Evolutionary conservation across 2,329 filamentous ascomycete species (phyloP).

Genomic region (Neofusicoccum parvum): DNA sequence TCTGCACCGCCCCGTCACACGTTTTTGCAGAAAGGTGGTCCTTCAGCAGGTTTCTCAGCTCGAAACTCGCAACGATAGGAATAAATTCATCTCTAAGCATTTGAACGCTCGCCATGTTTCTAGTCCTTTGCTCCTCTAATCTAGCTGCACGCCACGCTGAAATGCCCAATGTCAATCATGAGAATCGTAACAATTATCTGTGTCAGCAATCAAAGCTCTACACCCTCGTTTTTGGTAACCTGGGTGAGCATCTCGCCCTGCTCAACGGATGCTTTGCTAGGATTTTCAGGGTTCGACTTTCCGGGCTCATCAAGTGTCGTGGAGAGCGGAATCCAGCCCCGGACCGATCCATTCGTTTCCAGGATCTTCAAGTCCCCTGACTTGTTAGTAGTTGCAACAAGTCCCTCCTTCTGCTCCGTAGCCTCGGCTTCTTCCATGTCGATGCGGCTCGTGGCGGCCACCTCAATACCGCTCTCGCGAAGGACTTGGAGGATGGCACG

Average conservation of each 20-base stretch:
- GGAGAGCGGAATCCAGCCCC: constrained; percentile 39
- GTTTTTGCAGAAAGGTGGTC: too few relatives aligned
- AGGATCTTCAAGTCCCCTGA: constrained; percentile 38
- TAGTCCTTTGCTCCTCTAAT: not conserved
- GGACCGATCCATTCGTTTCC: constrained; percentile 31
- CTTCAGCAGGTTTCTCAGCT: too few relatives aligned
- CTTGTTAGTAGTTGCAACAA: constrained; percentile 20
- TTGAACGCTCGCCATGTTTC: too few relatives aligned
- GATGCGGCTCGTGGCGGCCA: constrained; percentile 42
- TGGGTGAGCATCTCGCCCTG: constrained; percentile 38
- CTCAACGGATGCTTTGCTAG: constrained; percentile 31
- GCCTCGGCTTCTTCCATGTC: constrained; percentile 40
- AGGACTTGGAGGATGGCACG: constrained; percentile 77
- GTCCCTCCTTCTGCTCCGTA: constrained; percentile 23
- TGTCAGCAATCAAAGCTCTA: not conserved
- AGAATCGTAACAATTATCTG: not conserved
- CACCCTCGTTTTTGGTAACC: constrained; percentile 23
- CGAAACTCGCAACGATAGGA: too few relatives aligned
- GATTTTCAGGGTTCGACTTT: constrained; percentile 5
- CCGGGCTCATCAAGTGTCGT: constrained; percentile 21
- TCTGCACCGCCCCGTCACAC: too few relatives aligned
- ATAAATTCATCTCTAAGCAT: too few relatives aligned
- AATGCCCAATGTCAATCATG: not conserved
- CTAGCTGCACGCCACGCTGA: not conserved
- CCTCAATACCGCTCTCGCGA: constrained; percentile 44